Conservation (phyloP, 371 early-diverging fungal species). For the Apophysomyces ossiformis region DNA sequence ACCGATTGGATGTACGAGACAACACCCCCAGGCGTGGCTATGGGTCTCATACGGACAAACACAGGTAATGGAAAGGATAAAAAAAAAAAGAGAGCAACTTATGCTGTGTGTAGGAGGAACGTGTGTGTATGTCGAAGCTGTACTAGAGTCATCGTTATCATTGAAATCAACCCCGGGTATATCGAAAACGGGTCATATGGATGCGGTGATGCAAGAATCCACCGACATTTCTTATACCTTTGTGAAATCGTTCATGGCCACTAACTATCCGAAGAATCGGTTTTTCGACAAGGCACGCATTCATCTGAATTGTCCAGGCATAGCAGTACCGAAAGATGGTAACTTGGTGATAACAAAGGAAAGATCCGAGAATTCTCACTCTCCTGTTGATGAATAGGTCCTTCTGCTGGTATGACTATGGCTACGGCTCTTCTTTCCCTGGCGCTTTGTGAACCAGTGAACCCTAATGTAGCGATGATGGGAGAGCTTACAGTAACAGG, state of each 20-base stretch:
- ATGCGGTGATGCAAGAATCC: slow-evolving; percentile 97
- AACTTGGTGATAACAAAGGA: background rate
- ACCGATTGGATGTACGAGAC: slow-evolving; percentile 87
- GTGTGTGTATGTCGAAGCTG: slow-evolving; percentile 90
- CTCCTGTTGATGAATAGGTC: slow-evolving; percentile 52
- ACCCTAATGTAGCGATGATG: slow-evolving; percentile 91
- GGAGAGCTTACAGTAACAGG: slow-evolving; percentile 96
- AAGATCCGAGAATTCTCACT: too few relatives aligned
- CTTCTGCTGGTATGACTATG: slow-evolving; percentile 95
- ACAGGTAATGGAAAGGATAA: slow-evolving; percentile 63
- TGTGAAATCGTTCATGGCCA: slow-evolving; percentile 77
- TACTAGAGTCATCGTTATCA: slow-evolving; percentile 71
- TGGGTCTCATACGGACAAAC: slow-evolving; percentile 93
- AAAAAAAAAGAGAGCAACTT: background rate
- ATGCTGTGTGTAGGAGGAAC: slow-evolving; percentile 70
- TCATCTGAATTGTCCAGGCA: slow-evolving; percentile 96
- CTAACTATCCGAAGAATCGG: slow-evolving; percentile 75
- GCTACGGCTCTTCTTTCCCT: slow-evolving; percentile 88
- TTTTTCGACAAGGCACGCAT: slow-evolving; percentile 88
- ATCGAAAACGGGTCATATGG: slow-evolving; percentile 88
- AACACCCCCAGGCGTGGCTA: slow-evolving; percentile 89
- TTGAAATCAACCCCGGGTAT: slow-evolving; percentile 68
- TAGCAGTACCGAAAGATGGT: slow-evolving; percentile 96
- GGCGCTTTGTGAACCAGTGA: slow-evolving; percentile 74
- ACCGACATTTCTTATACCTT: slow-evolving; percentile 91